Evolutionary conservation across 2,329 filamentous ascomycete genomes (phyloP).

Genomic region (Furcasterigmium sp.): DNA sequence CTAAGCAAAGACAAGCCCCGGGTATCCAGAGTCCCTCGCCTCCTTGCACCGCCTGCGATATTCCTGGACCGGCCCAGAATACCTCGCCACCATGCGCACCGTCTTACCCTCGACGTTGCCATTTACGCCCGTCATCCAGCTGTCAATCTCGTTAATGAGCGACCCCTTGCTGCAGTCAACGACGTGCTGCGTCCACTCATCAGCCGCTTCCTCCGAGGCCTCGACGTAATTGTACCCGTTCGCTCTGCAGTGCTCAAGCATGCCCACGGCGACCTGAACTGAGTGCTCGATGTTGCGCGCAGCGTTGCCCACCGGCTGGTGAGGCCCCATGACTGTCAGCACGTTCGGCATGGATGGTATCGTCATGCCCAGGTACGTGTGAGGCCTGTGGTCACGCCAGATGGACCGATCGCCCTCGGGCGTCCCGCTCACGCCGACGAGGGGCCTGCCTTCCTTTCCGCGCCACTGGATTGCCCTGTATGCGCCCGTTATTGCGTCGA

Average conservation of each 20-base stretch:
- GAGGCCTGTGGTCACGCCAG: conserved; percentile 26
- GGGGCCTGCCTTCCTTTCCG: conserved; percentile 16
- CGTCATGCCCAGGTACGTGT: conserved; percentile 35
- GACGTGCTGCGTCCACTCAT: conserved; percentile 43
- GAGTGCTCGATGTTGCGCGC: conserved; percentile 35
- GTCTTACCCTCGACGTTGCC: conserved; percentile 41
- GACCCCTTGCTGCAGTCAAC: conserved; percentile 36
- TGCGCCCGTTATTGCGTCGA: conserved; percentile 24
- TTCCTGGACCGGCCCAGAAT: conserved; percentile 36
- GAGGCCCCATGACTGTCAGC: conserved; percentile 37
- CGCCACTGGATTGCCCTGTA: conserved; percentile 28
- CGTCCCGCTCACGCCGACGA: conserved; percentile 3
- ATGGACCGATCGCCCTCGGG: conserved; percentile 20
- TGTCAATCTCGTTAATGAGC: conserved; percentile 41
- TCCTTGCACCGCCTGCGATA: conserved; percentile 32
- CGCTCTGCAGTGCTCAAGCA: conserved; percentile 24
- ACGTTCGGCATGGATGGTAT: conserved; percentile 41
- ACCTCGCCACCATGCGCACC: conserved; percentile 38
- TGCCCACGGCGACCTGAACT: conserved; percentile 28
- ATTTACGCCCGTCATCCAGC: conserved; percentile 52
- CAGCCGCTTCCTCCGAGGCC: conserved; percentile 30
- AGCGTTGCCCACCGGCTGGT: conserved; percentile 38
- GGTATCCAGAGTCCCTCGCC: conserved; percentile 20
- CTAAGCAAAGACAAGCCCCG: conserved; percentile 11
- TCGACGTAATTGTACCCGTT: conserved; percentile 28